Evolutionary conservation across 208 protist genomes (phyloP).

Genomic region (Naegleria fowleri): DNA sequence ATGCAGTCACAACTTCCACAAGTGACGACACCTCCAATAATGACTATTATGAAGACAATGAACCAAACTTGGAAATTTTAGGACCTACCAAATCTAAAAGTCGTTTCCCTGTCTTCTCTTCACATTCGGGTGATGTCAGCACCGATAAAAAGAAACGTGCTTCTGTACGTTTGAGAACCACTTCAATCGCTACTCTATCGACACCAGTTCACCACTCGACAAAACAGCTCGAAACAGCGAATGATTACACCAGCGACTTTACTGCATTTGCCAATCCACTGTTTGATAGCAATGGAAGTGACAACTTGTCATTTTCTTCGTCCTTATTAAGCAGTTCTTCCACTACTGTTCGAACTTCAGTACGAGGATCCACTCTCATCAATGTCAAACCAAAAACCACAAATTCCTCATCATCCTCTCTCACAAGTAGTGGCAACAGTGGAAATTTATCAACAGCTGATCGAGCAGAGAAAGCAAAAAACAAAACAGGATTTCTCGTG

Average conservation of each 20-base stretch:
- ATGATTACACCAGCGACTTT: not conserved
- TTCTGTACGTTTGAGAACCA: not conserved
- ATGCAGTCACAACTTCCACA: not conserved
- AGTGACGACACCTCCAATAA: not conserved
- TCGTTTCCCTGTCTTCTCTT: not conserved
- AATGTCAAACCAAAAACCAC: not conserved
- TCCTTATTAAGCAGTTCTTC: not conserved
- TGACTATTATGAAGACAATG: not conserved
- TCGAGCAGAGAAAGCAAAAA: not conserved
- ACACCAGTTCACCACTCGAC: too few species aligned
- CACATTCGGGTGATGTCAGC: not conserved
- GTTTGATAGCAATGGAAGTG: not conserved
- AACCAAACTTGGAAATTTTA: not conserved
- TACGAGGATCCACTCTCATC: not conserved
- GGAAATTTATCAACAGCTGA: not conserved
- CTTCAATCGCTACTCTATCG: not conserved
- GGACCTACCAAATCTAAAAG: not conserved
- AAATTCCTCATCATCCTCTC: not conserved
- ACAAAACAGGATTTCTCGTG: not conserved
- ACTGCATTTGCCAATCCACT: not conserved
- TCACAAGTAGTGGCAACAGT: not conserved
- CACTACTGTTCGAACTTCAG: not conserved
- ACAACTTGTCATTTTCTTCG: not conserved
- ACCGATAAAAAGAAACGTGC: not conserved
- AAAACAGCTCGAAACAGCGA: too few species aligned